These are phyloP conservation scores for Hydrangea macrophylla DNA, from an alignment of 148 eudicot species.

Conservation along the genomic window DNA sequence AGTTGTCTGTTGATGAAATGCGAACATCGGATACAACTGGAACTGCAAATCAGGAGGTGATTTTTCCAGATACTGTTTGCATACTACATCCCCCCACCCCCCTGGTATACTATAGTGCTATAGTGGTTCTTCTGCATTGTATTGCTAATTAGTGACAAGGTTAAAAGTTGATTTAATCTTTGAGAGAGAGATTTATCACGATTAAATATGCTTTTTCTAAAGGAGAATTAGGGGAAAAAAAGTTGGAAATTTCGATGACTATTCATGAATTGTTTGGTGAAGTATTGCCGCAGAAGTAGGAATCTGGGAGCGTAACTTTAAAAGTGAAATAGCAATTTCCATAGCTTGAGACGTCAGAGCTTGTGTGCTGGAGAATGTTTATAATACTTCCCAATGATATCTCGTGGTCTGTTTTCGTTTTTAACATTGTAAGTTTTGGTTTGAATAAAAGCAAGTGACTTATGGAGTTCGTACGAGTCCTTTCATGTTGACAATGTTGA, in stretches of 20 bases:
- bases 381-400: background rate
- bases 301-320: background rate
- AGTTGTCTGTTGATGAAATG: slow-evolving; percentile 14
- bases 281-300: background rate
- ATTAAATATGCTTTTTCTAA: background rate
- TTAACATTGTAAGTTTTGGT: background rate
- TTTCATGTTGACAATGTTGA: too few species aligned
- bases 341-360: too few species aligned
- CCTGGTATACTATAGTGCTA: too few species aligned
- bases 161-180: background rate
- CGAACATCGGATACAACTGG: slow-evolving; percentile 18
- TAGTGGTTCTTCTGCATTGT: background rate
- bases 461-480: background rate
- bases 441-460: background rate
- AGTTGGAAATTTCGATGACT: background rate
- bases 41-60: slow-evolving; percentile 48
- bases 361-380: too few species aligned
- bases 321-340: background rate
- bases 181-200: too few species aligned
- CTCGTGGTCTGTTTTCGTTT: background rate
- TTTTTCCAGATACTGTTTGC: slow-evolving; percentile 2
- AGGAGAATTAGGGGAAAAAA: background rate
- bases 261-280: background rate
- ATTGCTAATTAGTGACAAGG: background rate
- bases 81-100: too few species aligned